Evolutionary conservation across 129 eudicot genomes (phyloP).

Genomic region (Lactuca saligna): DNA sequence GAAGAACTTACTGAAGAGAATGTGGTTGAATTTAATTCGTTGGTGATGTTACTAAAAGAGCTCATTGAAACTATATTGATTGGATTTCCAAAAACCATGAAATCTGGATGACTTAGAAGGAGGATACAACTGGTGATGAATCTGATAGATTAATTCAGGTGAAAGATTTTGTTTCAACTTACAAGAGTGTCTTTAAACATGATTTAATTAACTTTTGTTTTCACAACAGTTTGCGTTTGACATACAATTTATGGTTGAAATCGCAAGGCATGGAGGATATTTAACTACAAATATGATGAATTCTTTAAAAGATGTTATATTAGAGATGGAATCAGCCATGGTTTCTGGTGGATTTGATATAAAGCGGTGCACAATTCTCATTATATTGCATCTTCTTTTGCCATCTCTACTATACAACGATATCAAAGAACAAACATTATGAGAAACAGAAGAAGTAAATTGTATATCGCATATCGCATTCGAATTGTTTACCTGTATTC

Average conservation of each 20-base stretch:
- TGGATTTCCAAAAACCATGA: conserved; percentile 42
- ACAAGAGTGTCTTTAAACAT: background rate
- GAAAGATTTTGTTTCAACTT: conserved; percentile 5
- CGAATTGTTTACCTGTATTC: conserved; percentile 68
- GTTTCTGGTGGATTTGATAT: conserved; percentile 42
- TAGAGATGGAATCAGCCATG: conserved; percentile 7
- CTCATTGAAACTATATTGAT: conserved; percentile 40
- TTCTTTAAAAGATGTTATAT: too few relatives aligned
- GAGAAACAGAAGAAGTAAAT: background rate
- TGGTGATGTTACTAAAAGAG: conserved; percentile 46
- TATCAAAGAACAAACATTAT: background rate
- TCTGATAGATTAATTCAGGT: conserved; percentile 53
- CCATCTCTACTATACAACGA: conserved; percentile 4
- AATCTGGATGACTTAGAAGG: conserved; percentile 22
- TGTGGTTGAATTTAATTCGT: conserved; percentile 44
- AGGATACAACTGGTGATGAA: conserved; percentile 34
- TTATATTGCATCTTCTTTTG: conserved; percentile 24
- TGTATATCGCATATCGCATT: too few relatives aligned
- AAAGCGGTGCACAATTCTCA: conserved; percentile 37
- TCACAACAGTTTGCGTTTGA: conserved; percentile 49
- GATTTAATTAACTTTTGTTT: conserved; percentile 1
- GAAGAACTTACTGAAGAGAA: conserved; percentile 66
- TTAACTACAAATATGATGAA: too few relatives aligned
- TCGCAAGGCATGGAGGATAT: too few relatives aligned
- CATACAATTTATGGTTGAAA: conserved; percentile 45